These are phyloP conservation scores for Wickerhamomyces xylosicus DNA, from an alignment of 805 yeast genomes.

Conservation along the genomic window DNA sequence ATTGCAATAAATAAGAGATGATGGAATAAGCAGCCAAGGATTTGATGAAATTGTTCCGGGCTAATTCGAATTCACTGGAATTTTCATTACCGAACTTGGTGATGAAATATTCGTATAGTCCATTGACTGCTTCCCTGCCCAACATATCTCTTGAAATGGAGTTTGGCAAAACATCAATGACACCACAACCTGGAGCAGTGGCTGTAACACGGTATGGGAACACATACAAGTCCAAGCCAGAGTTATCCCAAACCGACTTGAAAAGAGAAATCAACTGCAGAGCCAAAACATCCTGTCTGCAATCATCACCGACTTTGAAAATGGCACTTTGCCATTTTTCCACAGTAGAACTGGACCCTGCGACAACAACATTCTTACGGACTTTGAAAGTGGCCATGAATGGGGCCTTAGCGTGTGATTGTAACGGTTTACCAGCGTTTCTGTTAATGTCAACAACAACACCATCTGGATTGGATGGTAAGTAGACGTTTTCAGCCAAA, in stretches of 20 bases:
- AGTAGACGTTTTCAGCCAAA: conserved; percentile 74
- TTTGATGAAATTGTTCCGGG: conserved; percentile 86
- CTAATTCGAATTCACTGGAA: conserved; percentile 80
- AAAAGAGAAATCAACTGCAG: conserved; percentile 86
- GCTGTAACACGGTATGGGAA: conserved; percentile 96
- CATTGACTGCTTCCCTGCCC: conserved; percentile 98
- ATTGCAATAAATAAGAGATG: conserved; percentile 81
- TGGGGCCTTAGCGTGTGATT: conserved; percentile 98
- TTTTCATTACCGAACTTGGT: conserved; percentile 94
- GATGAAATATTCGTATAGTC: conserved; percentile 82
- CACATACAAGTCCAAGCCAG: conserved; percentile 84
- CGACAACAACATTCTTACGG: conserved; percentile 39
- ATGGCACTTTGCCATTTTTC: conserved; percentile 91
- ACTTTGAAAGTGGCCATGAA: conserved; percentile 94
- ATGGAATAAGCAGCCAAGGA: conserved; percentile 92
- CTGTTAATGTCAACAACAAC: conserved; percentile 85
- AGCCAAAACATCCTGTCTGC: conserved; percentile 94
- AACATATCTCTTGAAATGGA: conserved; percentile 95
- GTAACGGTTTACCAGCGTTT: conserved; percentile 87
- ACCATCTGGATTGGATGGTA: conserved; percentile 97
- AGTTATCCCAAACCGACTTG: conserved; percentile 78
- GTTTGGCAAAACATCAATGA: conserved; percentile 93
- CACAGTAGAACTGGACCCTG: conserved; percentile 30
- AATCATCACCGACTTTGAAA: conserved; percentile 98
- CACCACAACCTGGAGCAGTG: conserved; percentile 99